phyloP scores from a whole-genome alignment of 176 grass and related monocot genomes.

The Elaeis guineensis region DNA sequence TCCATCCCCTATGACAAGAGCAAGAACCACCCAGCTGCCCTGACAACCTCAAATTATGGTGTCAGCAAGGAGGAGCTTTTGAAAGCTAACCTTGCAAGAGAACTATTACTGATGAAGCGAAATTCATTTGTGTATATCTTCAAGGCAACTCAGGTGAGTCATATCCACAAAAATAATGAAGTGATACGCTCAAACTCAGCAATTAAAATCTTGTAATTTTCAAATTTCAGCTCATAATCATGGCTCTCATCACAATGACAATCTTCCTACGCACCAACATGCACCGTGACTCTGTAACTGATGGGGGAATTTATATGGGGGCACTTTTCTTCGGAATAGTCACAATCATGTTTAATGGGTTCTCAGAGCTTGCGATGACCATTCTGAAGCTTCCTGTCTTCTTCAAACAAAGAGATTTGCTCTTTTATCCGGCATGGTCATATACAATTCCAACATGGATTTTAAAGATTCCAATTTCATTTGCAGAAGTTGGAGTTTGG shows the following conservation, averaged over 20 bases:
- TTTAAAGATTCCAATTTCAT: constrained; percentile 56
- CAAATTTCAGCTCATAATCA: constrained; percentile 32
- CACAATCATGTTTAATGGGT: constrained; percentile 51
- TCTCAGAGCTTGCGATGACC: constrained; percentile 61
- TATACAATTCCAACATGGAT: constrained; percentile 62
- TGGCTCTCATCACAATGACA: constrained; percentile 46
- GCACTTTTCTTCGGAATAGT: constrained; percentile 54
- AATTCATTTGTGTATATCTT: constrained; percentile 96
- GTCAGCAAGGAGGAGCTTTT: constrained; percentile 58
- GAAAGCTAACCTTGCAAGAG: constrained; percentile 68
- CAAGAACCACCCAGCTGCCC: constrained; percentile 61
- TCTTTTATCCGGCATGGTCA: constrained; percentile 62
- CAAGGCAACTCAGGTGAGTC: constrained; percentile 23
- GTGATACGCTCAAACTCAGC: too few relatives aligned
- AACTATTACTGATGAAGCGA: constrained; percentile 88
- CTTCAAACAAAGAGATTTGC: constrained; percentile 66
- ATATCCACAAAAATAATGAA: not conserved
- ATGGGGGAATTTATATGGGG: constrained; percentile 43
- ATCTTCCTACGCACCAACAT: constrained; percentile 55
- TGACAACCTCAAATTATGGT: constrained; percentile 68
- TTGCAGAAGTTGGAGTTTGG: constrained; percentile 47
- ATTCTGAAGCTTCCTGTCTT: constrained; percentile 63
- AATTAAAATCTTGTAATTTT: not conserved
- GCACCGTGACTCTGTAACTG: constrained; percentile 28
- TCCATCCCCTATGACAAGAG: constrained; percentile 68